Percentiles rank a stretch among this genome's conserved stretches.
Conservation (phyloP, 768 basidiomycete genomes). For the Cystofilobasidium ferigula region DNA sequence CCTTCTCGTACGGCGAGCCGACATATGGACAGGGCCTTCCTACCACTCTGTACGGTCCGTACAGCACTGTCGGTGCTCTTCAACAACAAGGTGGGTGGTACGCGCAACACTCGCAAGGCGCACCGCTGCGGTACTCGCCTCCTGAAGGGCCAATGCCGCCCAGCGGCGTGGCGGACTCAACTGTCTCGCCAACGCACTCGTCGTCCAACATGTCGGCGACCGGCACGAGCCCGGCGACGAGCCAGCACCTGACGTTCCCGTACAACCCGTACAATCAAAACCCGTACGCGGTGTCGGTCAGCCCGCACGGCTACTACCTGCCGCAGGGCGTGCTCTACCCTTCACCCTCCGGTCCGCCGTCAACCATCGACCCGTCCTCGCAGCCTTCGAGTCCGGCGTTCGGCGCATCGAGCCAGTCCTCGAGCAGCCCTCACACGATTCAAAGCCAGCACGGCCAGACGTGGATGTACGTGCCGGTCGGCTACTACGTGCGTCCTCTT, state of each 20-base stretch:
- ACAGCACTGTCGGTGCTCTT: no score
- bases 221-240: background rate
- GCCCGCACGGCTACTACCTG: constrained; percentile 1
- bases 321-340: background rate
- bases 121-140: background rate
- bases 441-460: constrained; percentile 17
- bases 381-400: constrained; percentile 1
- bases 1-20: no score
- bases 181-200: background rate
- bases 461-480: constrained; percentile 22
- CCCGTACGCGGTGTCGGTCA: background rate
- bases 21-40: no score
- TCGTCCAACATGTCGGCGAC: background rate
- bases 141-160: no score
- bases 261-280: background rate
- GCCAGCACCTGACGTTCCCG: background rate
- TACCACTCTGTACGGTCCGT: no score
- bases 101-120: no score
- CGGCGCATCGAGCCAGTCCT: background rate
- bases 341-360: background rate
- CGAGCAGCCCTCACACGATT: constrained; percentile 6
- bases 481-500: constrained; percentile 7
- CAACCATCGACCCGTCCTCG: background rate
- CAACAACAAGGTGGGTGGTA: no score
- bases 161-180: no score